Base-by-base conservation (phyloP, 768 basidiomycete genomes). In the Suillus sp. region DNA sequence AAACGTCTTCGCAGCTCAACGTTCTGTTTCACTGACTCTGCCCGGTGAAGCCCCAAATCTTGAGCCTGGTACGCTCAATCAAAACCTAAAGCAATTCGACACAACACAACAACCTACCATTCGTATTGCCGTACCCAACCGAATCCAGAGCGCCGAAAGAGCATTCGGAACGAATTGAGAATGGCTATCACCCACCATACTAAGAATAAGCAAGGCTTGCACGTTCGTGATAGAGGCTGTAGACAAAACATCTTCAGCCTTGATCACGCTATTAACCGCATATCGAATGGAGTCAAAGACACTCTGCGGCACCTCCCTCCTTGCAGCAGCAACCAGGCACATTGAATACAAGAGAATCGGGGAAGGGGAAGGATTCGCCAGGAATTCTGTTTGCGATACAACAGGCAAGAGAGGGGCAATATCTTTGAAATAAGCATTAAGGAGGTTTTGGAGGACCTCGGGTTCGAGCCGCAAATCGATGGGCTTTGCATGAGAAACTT, bases 371-470 rank as follows among this genome's bases (percentile, higher is more conserved):
- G 86, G 82, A 57, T 75, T 85, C 42, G 89, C 83, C 65, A 97
- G 79, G 71, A 99, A 98, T 72, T 99, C 96, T 30, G 86, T 83
- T 71, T 91, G 86, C 20, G 93, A 92, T 63, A 99, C 85, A 67
- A 99, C 82, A 13, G 97, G 96, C 62, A 98, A 84, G 47, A 93
- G 80, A n/a, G 92, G 93, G 2, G 92, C 87, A 53, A 96, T 83
- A n/a, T 95, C 89, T 25, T 83, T 81, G 77, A 97, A 99, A 78
- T 96, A 97, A 25, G 89, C 86, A 75, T 99, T 99, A 70, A 97
- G 81, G 51, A 98, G 86, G 60, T 85, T 83, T 72, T 95, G 89
- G 61, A 95, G 80, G 69, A 90, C 80, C 51, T 92, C 89, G 27
- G 86, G 86, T 71, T 93, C 92, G 64, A 95, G 83, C 42, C 86